Evolutionary conservation across 805 yeast species (phyloP), one percentile per base, ranked within the genome.

Genomic region (Candida stauntonica): DNA sequence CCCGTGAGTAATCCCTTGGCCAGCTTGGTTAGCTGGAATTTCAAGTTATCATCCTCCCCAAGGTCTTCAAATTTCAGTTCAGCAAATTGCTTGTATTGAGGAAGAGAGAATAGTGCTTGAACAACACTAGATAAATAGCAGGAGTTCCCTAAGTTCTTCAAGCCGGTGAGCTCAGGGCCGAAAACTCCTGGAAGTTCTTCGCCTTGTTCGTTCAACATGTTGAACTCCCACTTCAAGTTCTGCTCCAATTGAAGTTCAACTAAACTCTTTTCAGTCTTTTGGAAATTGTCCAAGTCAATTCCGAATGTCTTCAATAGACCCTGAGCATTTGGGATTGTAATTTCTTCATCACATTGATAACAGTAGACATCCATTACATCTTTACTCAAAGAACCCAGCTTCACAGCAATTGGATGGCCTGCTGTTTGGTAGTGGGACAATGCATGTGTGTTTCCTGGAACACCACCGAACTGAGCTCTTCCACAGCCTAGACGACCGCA

Each of bases 401-500:
- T 93, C 7, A 89, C 85, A 0, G 97, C 96, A 14, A 89, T 77
- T 3, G 86, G 76, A 61, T 93, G 99, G 1, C 67, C 68, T 0
- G 75, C 48, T 11, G 54, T 36, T 27, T 81, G 75, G 54, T 59
- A 81, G 61, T 93, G 99, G 0, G 61, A 57, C 42, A 91, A 64
- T 0, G 95, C 98, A 60, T 93, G 99, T 0, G 95, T 80, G 55
- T 91, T 78, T 5, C 99, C 99, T n/a, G 88, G 82, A 11, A 84
- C 77, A 17, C 94, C 91, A 26, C 98, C 99, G 55, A 85, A 86
- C 61, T 93, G 99, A 23, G 80, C 79, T 47, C 99, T 69, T 5
- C 99, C 99, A 64, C 99, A 93, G 5, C 96, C 96, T 9, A 88
- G 52, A n/a, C 73, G 64, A 2, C 99, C 99, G 70, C 99, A 93